These are phyloP conservation scores for Hypoxylon sp. DNA, from an alignment of 2,329 filamentous ascomycete genomes.

Conservation along the genomic window DNA sequence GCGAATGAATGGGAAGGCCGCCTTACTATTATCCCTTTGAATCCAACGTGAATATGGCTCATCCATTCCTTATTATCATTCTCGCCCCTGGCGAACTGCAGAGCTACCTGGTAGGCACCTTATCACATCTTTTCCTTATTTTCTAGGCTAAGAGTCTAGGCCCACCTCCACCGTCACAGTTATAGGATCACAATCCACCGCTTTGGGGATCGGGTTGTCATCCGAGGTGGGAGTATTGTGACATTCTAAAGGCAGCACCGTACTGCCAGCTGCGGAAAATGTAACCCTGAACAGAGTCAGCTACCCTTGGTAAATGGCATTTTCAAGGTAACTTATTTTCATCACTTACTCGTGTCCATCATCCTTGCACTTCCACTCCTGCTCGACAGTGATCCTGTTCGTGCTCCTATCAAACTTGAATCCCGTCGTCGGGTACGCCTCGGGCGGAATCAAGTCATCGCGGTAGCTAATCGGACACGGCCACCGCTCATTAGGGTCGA, in stretches of 20 bases:
- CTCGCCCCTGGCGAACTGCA: neutral
- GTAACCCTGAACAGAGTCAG: conserved; percentile 4
- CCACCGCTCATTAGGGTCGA: conserved; percentile 14
- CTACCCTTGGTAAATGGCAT: neutral
- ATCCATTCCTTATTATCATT: neutral
- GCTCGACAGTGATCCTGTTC: conserved; percentile 23
- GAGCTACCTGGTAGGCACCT: neutral
- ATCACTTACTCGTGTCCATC: conserved; percentile 26
- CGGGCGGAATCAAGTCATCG: conserved; percentile 31
- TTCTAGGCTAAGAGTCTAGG: neutral
- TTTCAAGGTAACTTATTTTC: neutral
- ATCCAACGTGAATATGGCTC: no score
- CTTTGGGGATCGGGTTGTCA: neutral
- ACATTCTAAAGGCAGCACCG: conserved; percentile 23
- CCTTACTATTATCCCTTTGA: no score
- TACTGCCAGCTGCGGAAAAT: conserved; percentile 11
- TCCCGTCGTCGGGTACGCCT: conserved; percentile 30
- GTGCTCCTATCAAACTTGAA: conserved; percentile 23
- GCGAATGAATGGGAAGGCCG: no score
- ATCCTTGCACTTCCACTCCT: conserved; percentile 28
- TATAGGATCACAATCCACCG: conserved; percentile 16
- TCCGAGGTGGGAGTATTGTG: conserved; percentile 3
- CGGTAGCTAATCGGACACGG: conserved; percentile 29
- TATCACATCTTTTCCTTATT: neutral
- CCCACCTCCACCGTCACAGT: conserved; percentile 11